Conservation (phyloP, 257 asterid species). For the Solanum habrochaites region DNA sequence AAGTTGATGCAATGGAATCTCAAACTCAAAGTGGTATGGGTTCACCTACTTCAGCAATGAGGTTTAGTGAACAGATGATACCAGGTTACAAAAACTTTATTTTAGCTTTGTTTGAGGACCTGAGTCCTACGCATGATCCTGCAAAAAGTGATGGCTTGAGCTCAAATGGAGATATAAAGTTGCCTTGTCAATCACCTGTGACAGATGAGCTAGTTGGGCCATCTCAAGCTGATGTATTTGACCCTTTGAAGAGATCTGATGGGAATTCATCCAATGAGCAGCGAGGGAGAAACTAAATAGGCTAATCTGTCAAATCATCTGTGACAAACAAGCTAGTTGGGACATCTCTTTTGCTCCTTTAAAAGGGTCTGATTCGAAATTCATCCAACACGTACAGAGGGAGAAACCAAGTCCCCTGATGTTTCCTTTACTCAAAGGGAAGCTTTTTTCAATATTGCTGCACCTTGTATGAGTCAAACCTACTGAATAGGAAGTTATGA, state of each 20-base stretch:
- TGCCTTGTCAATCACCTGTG: slow-evolving; percentile 14
- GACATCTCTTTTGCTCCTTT: slow-evolving; percentile 27
- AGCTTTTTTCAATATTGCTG: slow-evolving; percentile 34
- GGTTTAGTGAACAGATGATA: slow-evolving; percentile 22
- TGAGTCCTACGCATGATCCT: slow-evolving; percentile 32
- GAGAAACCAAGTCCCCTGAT: slow-evolving; percentile 36
- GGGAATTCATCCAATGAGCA: slow-evolving; percentile 26
- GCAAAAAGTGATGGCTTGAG: slow-evolving; percentile 32
- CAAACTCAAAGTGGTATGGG: slow-evolving; percentile 35
- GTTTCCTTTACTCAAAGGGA: slow-evolving; percentile 25
- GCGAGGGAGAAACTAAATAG: slow-evolving; percentile 14
- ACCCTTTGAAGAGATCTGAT: slow-evolving; percentile 38
- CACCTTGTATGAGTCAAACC: slow-evolving; percentile 22
- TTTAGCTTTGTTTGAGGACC: slow-evolving; percentile 36
- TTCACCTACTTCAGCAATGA: slow-evolving; percentile 35
- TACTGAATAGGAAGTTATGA: slow-evolving; percentile 29
- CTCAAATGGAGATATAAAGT: slow-evolving; percentile 20
- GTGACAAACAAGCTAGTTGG: slow-evolving; percentile 11
- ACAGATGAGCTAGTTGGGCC: slow-evolving; percentile 18
- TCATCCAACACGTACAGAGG: slow-evolving; percentile 63
- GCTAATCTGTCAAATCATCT: slow-evolving; percentile 2
- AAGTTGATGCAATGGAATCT: slow-evolving; percentile 70
- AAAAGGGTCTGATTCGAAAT: slow-evolving; percentile 32
- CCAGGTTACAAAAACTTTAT: slow-evolving; percentile 29
- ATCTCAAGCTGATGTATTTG: slow-evolving; percentile 23